These are phyloP conservation scores for Boletus huronensis DNA, from an alignment of 768 basidiomycete species.

Conservation along the genomic window DNA sequence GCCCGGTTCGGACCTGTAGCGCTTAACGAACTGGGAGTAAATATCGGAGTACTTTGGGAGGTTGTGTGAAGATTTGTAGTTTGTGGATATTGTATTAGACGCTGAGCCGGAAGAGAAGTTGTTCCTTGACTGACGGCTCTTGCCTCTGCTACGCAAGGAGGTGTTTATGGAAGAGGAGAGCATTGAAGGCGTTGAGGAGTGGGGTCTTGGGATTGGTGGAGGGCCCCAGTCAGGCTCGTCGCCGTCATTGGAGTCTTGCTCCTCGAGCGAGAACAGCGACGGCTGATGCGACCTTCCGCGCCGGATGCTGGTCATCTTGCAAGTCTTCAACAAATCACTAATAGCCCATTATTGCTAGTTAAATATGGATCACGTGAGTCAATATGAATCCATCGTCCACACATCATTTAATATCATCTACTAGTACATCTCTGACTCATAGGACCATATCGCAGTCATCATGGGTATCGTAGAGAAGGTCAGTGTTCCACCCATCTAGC, in stretches of 20 bases:
- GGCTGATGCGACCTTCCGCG: constrained; percentile 49
- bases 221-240: constrained; percentile 47
- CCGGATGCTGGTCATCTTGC: constrained; percentile 21
- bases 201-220: constrained; percentile 30
- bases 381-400: neutral
- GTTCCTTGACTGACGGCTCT: constrained; percentile 30
- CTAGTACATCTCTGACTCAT: neutral
- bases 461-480: constrained; percentile 98
- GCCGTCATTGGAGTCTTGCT: constrained; percentile 45
- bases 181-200: constrained; percentile 19
- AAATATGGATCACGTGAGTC: constrained; percentile 8
- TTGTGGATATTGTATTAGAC: constrained; percentile 27
- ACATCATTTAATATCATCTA: neutral
- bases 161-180: constrained; percentile 30
- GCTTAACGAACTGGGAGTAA: constrained; percentile 76
- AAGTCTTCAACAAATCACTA: no score
- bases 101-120: constrained; percentile 29
- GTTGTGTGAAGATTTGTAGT: constrained; percentile 30
- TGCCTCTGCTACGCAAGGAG: constrained; percentile 31
- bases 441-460: constrained; percentile 23
- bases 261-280: constrained; percentile 63
- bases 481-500: constrained; percentile 5
- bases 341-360: neutral
- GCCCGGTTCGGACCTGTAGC: constrained; percentile 65
- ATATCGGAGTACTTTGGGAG: constrained; percentile 52